Conservation (phyloP, 2,329 filamentous ascomycete genomes). For the Pseudogymnoascus sp. region DNA sequence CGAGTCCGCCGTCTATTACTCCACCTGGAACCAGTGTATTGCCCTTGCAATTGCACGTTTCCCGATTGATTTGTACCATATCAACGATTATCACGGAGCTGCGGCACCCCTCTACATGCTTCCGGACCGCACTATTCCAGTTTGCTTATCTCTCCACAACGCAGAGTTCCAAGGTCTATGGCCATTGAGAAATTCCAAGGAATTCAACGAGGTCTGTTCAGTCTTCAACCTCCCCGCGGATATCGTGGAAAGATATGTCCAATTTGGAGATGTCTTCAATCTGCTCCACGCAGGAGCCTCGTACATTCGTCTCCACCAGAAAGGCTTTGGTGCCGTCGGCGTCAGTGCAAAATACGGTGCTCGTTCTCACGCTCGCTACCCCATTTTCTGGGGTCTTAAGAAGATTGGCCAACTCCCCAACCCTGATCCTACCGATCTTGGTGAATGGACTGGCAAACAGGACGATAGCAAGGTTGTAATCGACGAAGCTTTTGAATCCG, state of each 20-base stretch:
- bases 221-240: slow-evolving; percentile 62
- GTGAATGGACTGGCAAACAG: slow-evolving; percentile 48
- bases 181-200: slow-evolving; percentile 56
- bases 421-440: slow-evolving; percentile 56
- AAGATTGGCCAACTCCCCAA: slow-evolving; percentile 62
- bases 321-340: slow-evolving; percentile 61
- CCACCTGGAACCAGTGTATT: slow-evolving; percentile 64
- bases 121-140: slow-evolving; percentile 50
- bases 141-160: slow-evolving; percentile 59
- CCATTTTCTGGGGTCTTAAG: slow-evolving; percentile 61
- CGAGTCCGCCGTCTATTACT: slow-evolving; percentile 61
- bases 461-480: slow-evolving; percentile 43
- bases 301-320: slow-evolving; percentile 59
- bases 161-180: slow-evolving; percentile 64
- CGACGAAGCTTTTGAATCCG: slow-evolving; percentile 47
- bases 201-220: slow-evolving; percentile 57
- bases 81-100: slow-evolving; percentile 60
- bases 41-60: slow-evolving; percentile 57
- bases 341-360: slow-evolving; percentile 64
- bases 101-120: slow-evolving; percentile 58
- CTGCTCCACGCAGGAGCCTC: slow-evolving; percentile 58
- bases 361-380: slow-evolving; percentile 58
- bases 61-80: slow-evolving; percentile 56
- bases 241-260: slow-evolving; percentile 42
- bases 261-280: slow-evolving; percentile 56